These are phyloP conservation scores for Breynia disticha DNA, from an alignment of 441 rosid species.

Conservation along the genomic window DNA sequence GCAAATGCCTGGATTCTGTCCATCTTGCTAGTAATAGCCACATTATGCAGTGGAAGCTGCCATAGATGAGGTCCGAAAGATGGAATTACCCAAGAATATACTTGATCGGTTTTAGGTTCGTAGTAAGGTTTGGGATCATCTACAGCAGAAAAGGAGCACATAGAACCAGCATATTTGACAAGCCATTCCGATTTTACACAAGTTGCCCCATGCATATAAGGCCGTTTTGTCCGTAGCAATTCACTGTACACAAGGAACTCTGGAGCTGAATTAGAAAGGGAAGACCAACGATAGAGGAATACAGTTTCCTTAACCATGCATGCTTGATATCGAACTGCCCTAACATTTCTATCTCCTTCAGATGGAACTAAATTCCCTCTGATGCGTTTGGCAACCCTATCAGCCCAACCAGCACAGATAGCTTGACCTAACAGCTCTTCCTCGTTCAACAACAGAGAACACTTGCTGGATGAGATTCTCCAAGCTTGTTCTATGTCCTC, in stretches of 20 bases:
- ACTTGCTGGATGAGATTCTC: constrained; percentile 40
- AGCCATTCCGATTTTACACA: constrained; percentile 74
- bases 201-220: constrained; percentile 84
- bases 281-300: constrained; percentile 73
- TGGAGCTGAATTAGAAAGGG: constrained; percentile 56
- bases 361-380: constrained; percentile 25
- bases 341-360: constrained; percentile 38
- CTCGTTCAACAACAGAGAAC: constrained; percentile 46
- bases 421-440: constrained; percentile 74
- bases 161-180: constrained; percentile 45
- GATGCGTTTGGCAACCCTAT: constrained; percentile 67
- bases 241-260: constrained; percentile 80
- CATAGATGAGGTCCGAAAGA: constrained; percentile 59
- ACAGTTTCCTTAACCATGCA: constrained; percentile 56
- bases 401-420: constrained; percentile 95
- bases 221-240: constrained; percentile 56
- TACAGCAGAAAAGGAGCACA: constrained; percentile 47
- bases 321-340: constrained; percentile 54
- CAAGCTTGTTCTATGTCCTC: constrained; percentile 60
- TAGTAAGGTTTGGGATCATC: constrained; percentile 62
- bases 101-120: constrained; percentile 40
- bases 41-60: constrained; percentile 58
- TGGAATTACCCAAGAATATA: constrained; percentile 46
- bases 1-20: constrained; percentile 48
- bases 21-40: constrained; percentile 19